Conservation (phyloP, 306 rosid genomes). For the Quillaja saponaria region DNA sequence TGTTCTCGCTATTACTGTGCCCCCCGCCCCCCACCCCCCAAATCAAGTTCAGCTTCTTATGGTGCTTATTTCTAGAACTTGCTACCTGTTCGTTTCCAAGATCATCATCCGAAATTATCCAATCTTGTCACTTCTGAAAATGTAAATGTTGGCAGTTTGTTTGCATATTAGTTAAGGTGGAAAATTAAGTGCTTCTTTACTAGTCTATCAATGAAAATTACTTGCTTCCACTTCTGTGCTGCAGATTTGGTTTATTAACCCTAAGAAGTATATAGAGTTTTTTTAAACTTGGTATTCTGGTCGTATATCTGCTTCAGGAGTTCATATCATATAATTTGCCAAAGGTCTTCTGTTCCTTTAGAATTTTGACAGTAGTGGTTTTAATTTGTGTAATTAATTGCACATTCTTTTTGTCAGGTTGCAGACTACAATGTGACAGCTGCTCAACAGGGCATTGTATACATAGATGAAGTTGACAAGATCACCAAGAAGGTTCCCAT, state of each 20-base stretch:
- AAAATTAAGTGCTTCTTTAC: not conserved
- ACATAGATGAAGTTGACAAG: constrained; percentile 98
- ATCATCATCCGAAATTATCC: no score
- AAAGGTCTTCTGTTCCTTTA: not conserved
- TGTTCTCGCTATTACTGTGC: no score
- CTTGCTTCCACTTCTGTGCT: not conserved
- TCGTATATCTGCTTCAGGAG: not conserved
- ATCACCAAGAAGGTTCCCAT: constrained; percentile 84
- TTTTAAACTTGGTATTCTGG: not conserved
- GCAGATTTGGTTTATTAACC: not conserved
- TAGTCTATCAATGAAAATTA: not conserved
- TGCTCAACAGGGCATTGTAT: constrained; percentile 97
- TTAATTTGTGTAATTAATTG: not conserved
- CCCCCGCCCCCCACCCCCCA: no score
- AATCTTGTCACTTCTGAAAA: no score
- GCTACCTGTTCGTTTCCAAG: no score
- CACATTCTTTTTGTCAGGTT: constrained; percentile 50
- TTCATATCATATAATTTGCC: not conserved
- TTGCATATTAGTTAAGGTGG: no score
- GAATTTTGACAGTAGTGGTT: not conserved
- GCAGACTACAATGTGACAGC: constrained; percentile 95
- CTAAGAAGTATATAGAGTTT: not conserved
- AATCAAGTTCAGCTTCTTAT: no score
- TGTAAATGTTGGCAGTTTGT: no score
- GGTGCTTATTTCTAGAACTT: no score